phyloP scores from a whole-genome alignment of 1,284 basidiomycete species.

The Cystobasidium pallidum region DNA sequence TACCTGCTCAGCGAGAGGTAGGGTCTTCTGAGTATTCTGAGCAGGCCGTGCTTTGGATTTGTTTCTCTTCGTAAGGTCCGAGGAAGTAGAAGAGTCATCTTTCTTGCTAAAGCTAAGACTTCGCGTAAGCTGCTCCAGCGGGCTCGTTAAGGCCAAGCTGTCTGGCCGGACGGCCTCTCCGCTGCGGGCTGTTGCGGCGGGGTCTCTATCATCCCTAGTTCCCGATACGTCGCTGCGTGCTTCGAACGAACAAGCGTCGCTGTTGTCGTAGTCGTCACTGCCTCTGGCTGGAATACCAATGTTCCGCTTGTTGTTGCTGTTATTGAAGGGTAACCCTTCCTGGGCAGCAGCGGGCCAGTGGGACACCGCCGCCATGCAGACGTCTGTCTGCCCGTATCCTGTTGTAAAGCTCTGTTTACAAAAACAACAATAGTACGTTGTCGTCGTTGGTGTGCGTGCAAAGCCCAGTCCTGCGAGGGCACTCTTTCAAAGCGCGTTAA shows the following conservation, averaged over 20 bases:
- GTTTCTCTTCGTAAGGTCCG: background rate
- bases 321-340: background rate
- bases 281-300: background rate
- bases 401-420: conserved; percentile 57
- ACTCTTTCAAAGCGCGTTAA: background rate
- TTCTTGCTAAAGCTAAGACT: conserved; percentile 39
- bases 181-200: background rate
- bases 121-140: conserved; percentile 41
- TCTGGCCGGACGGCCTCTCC: conserved; percentile 30
- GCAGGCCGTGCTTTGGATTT: background rate
- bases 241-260: conserved; percentile 29
- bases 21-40: background rate
- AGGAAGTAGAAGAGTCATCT: background rate
- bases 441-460: background rate
- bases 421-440: too few species aligned
- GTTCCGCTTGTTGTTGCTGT: background rate
- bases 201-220: background rate
- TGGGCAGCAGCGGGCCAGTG: conserved; percentile 1
- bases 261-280: conserved; percentile 17
- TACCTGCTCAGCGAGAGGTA: conserved; percentile 6
- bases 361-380: conserved; percentile 16
- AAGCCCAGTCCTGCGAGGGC: conserved; percentile 3
- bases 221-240: conserved; percentile 32
- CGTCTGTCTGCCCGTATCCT: conserved; percentile 48
- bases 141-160: conserved; percentile 33